Conservation (phyloP, 768 basidiomycete species). For the Phylloporus scabripes region DNA sequence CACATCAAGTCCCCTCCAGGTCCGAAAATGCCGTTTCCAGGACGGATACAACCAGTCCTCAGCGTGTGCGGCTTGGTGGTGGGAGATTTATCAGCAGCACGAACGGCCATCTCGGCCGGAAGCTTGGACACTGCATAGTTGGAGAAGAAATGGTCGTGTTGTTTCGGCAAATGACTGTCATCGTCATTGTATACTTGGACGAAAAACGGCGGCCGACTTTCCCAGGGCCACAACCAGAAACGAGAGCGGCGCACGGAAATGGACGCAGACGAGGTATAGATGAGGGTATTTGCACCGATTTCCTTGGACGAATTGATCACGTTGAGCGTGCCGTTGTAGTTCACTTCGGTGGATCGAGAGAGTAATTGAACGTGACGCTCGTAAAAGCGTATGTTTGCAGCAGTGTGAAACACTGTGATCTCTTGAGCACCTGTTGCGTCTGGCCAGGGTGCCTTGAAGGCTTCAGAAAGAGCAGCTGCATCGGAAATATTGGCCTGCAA, state of each 20-base stretch:
- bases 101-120: conserved; percentile 47
- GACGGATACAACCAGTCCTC: conserved; percentile 71
- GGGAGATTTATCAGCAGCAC: conserved; percentile 36
- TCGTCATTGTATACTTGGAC: conserved; percentile 64
- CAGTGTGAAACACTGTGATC: conserved; percentile 71
- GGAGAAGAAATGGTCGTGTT: conserved; percentile 63
- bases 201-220: conserved; percentile 49
- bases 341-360: conserved; percentile 52
- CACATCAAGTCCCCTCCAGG: conserved; percentile 68
- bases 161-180: conserved; percentile 44
- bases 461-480: conserved; percentile 45
- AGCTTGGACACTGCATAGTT: conserved; percentile 71
- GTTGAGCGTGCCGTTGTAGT: conserved; percentile 63
- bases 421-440: conserved; percentile 22
- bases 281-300: conserved; percentile 50
- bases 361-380: conserved; percentile 53
- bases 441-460: conserved; percentile 65
- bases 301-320: conserved; percentile 53
- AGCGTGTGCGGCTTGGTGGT: conserved; percentile 33
- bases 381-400: conserved; percentile 74
- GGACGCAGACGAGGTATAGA: conserved; percentile 74
- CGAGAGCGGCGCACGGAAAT: conserved; percentile 52
- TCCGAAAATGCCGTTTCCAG: conserved; percentile 73
- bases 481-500: conserved; percentile 56
- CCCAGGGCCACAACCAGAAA: conserved; percentile 75